Percentiles rank a stretch among this genome's conserved stretches.
These are phyloP conservation scores for Ploettnerulaceae sp. DNA, from an alignment of 2,329 filamentous ascomycete genomes.

Conservation along the genomic window DNA sequence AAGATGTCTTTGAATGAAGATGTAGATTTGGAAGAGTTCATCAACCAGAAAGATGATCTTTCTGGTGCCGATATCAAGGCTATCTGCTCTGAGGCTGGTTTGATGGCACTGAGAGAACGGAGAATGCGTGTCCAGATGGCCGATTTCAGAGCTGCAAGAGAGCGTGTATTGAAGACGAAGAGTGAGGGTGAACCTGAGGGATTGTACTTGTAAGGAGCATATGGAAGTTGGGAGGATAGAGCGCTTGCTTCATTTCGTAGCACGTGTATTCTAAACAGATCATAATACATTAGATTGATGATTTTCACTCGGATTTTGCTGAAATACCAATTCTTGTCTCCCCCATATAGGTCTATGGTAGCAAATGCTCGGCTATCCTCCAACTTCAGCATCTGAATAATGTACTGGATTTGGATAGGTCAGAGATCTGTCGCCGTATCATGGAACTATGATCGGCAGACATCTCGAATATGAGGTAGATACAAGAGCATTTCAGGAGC, in stretches of 20 bases:
- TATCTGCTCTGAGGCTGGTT: slow-evolving; percentile 93
- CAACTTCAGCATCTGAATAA: no score
- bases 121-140: slow-evolving; percentile 99
- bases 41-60: slow-evolving; percentile 95
- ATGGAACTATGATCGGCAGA: no score
- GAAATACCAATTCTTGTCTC: no score
- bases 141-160: slow-evolving; percentile 87
- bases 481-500: no score
- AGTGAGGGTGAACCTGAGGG: slow-evolving; percentile 97
- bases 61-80: slow-evolving; percentile 98
- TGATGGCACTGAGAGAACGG: slow-evolving; percentile 89
- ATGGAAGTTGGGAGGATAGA: slow-evolving; percentile 11
- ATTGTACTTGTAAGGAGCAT: slow-evolving; percentile 78
- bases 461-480: no score
- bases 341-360: no score
- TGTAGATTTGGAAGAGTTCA: slow-evolving; percentile 98
- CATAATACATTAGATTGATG: slow-evolving; percentile 17
- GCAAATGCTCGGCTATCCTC: no score
- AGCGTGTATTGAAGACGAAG: slow-evolving; percentile 96
- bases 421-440: no score
- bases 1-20: slow-evolving; percentile 98
- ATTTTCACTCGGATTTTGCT: background rate
- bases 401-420: no score
- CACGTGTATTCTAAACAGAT: slow-evolving; percentile 30
- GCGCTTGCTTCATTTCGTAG: slow-evolving; percentile 24